These are phyloP conservation scores for Trichoderma sp. DNA, from an alignment of 2,329 filamentous ascomycete genomes.

Conservation along the genomic window DNA sequence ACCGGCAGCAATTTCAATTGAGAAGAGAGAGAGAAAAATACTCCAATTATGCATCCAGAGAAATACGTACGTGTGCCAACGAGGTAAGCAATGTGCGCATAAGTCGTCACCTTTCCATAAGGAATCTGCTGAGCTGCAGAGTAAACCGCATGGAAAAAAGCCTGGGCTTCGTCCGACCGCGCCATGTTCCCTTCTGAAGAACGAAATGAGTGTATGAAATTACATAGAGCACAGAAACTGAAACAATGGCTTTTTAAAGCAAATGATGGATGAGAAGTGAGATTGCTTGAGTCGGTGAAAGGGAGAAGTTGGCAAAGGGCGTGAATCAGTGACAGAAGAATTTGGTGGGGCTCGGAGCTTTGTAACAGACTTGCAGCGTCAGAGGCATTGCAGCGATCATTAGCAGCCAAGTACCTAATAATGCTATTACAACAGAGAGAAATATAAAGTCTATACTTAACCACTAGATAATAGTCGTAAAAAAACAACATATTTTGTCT, in stretches of 20 bases:
- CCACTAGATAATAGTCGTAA: neutral
- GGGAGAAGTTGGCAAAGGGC: neutral
- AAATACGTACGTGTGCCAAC: conserved; percentile 66
- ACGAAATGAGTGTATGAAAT: neutral
- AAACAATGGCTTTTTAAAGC: neutral
- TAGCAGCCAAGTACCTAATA: neutral
- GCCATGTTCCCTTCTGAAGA: conserved; percentile 45
- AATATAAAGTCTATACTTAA: neutral
- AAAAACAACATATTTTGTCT: neutral
- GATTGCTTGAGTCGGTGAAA: neutral
- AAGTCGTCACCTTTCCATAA: conserved; percentile 77
- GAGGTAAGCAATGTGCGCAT: conserved; percentile 74
- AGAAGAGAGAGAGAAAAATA: no score
- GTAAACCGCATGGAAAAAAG: conserved; percentile 78
- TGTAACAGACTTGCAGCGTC: neutral
- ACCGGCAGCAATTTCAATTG: neutral
- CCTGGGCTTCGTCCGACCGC: conserved; percentile 69
- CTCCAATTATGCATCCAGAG: neutral
- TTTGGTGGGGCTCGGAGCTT: neutral
- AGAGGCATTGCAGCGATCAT: neutral
- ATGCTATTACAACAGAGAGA: neutral
- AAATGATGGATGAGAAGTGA: neutral
- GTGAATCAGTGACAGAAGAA: neutral
- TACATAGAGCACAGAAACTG: neutral
- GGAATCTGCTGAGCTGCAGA: conserved; percentile 83